Base-by-base conservation (phyloP, 1,284 basidiomycete genomes). In the Trametes polyzona region DNA sequence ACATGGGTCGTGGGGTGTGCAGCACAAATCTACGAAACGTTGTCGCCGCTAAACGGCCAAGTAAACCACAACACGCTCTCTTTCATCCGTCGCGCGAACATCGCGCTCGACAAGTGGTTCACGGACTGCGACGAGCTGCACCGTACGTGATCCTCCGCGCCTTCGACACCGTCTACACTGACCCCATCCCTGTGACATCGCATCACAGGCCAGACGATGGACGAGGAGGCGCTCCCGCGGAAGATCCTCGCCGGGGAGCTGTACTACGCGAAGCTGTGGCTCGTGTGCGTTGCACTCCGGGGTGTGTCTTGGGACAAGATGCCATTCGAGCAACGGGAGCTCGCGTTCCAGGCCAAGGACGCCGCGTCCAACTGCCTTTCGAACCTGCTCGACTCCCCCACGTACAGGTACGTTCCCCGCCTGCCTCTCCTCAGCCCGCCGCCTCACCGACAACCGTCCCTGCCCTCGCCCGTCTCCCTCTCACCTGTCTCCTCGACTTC, bases 241-340 rank as follows among this genome's bases (percentile, higher is more conserved):
- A 94, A 93, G 72, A 86, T 96, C 41, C 83, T 96, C 30, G 87
- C 87, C 1, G 90, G 91, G 8, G 95, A 97, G 68, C 78, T 96
- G 57, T 88, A 95, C 67, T 94, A 95, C 69, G 92, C 94, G 26
- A 94, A 96, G 71, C 78, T 97, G 5, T 97, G 95, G 93, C 84
- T 96, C 30, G 90, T 95, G 27, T 96, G 95, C 68, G 90, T 96
- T 5, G 94, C 93, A 9, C 78, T 97, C 33, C 85, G 95, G 54
- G 95, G 95, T 6, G 91, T 90, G 36, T 87, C 91, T 10, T 96
- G 94, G 91, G 93, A 96, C 67, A 95, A 94, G 74, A 95, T 96
- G 88, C 86, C 92, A 1, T 92, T 92, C 57, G 95, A 96, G 69
- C 95, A 96, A 71, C 86, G 92, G 30, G 94, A 96, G 71, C 82